phyloP scores from a whole-genome alignment of 139 green algal genomes.

The Volvox reticuliferus region DNA sequence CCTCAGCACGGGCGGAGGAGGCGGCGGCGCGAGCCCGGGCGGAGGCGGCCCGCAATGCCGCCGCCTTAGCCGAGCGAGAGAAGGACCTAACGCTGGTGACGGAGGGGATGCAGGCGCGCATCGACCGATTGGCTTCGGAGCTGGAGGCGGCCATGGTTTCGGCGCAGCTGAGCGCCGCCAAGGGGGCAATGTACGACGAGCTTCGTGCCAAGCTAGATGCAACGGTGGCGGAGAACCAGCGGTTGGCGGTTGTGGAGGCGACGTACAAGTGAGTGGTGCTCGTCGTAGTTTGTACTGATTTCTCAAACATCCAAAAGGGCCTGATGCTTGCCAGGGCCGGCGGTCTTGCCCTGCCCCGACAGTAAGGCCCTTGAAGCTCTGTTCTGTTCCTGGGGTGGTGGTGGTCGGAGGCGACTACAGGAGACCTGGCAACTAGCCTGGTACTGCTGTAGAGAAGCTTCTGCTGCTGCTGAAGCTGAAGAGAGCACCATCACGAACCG shows the following conservation, averaged over 20 bases:
- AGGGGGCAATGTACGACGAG: constrained; percentile 68
- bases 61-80: constrained; percentile 61
- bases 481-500: too few relatives aligned
- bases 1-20: constrained; percentile 46
- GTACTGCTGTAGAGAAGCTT: too few relatives aligned
- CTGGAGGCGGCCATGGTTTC: constrained; percentile 53
- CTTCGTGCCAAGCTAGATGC: constrained; percentile 44
- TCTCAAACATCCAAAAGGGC: too few relatives aligned
- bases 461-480: too few relatives aligned
- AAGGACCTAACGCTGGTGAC: constrained; percentile 49
- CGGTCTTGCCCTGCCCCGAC: too few relatives aligned
- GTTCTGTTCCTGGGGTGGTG: too few relatives aligned
- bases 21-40: constrained; percentile 26
- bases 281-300: too few relatives aligned
- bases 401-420: too few relatives aligned
- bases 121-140: constrained; percentile 59
- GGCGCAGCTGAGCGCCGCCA: constrained; percentile 57
- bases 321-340: too few relatives aligned
- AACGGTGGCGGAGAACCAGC: constrained; percentile 55
- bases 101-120: constrained; percentile 54
- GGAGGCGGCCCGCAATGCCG: constrained; percentile 33
- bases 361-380: neutral
- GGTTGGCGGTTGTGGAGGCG: constrained; percentile 52
- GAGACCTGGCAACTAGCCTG: too few relatives aligned
- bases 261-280: constrained; percentile 23